Percentiles rank a stretch among this genome's conserved stretches.
Conservation (phyloP, 1,284 basidiomycete species). For the Melampsora americana region DNA sequence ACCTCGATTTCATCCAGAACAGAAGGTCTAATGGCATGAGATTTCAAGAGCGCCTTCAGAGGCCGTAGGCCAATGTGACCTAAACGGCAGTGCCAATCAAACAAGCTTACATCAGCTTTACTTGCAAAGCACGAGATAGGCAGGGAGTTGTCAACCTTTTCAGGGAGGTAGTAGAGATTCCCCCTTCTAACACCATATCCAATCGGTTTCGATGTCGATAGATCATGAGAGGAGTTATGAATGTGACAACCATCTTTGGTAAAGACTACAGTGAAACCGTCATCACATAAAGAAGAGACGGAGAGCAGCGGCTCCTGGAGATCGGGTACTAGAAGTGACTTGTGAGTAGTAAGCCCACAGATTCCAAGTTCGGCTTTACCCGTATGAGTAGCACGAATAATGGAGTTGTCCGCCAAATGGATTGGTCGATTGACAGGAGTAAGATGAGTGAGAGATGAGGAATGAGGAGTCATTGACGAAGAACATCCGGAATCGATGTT, state of each 20-base stretch:
- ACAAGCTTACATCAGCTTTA: too few relatives aligned
- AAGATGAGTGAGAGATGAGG: not conserved
- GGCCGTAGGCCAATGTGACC: slow-evolving; percentile 2
- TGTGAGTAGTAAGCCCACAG: too few relatives aligned
- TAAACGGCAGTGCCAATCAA: not conserved
- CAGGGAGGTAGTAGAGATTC: slow-evolving; percentile 15
- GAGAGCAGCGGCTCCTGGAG: too few relatives aligned
- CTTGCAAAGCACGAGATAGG: not conserved
- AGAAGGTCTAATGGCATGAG: not conserved
- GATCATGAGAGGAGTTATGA: not conserved
- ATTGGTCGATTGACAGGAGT: not conserved
- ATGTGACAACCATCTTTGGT: not conserved
- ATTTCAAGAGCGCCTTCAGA: not conserved
- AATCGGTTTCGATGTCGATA: not conserved
- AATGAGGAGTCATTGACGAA: not conserved
- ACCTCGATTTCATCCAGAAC: not conserved
- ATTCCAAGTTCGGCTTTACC: too few relatives aligned
- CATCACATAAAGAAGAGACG: not conserved
- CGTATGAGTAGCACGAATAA: too few relatives aligned
- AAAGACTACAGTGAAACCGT: not conserved
- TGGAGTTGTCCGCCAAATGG: slow-evolving; percentile 9
- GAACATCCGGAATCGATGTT: slow-evolving; percentile 23
- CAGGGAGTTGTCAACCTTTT: not conserved
- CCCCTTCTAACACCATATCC: slow-evolving; percentile 1
- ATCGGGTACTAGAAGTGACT: too few relatives aligned